Evolutionary conservation across 495 filamentous ascomycete species (phyloP).

Genomic region (Aspergillus homomorphus): DNA sequence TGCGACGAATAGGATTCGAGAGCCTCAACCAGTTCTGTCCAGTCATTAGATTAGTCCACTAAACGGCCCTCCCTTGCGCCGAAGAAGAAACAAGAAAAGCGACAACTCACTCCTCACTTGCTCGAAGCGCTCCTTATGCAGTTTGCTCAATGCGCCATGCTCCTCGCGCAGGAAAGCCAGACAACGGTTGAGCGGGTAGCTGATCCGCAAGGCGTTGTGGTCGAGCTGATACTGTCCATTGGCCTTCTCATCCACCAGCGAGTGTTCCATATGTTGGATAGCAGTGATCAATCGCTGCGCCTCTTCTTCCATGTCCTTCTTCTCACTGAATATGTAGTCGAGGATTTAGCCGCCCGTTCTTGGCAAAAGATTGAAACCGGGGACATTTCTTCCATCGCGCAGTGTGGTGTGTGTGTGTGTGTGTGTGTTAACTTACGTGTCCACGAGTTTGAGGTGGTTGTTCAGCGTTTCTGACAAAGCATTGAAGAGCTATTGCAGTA

Average conservation of each 20-base stretch:
- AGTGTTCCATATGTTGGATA: conserved; percentile 90
- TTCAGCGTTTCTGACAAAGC: conserved; percentile 84
- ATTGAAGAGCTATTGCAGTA: conserved; percentile 65
- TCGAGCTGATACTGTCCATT: conserved; percentile 59
- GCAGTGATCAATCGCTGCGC: conserved; percentile 78
- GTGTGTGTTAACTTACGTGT: conserved; percentile 49
- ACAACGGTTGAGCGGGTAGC: conserved; percentile 76
- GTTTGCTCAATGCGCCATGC: conserved; percentile 68
- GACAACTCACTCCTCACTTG: conserved; percentile 78
- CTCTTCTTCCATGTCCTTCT: conserved; percentile 80
- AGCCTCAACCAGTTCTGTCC: conserved; percentile 80
- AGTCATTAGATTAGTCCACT: conserved; percentile 23
- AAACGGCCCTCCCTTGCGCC: neutral
- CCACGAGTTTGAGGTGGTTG: conserved; percentile 75
- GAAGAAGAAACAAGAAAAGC: neutral
- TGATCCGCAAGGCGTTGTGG: conserved; percentile 66
- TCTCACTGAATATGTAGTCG: conserved; percentile 57
- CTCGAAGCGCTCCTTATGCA: conserved; percentile 86
- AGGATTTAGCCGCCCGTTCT: conserved; percentile 4
- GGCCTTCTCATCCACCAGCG: conserved; percentile 70
- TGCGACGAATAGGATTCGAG: conserved; percentile 94
- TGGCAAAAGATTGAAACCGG: neutral
- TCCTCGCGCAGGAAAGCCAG: conserved; percentile 80
- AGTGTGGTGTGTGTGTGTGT: neutral
- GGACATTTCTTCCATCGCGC: neutral